Percentiles rank a stretch among this genome's conserved stretches.
These are phyloP conservation scores for Skeletonema marinoi DNA, from an alignment of 108 stramenopile genomes.

Conservation along the genomic window DNA sequence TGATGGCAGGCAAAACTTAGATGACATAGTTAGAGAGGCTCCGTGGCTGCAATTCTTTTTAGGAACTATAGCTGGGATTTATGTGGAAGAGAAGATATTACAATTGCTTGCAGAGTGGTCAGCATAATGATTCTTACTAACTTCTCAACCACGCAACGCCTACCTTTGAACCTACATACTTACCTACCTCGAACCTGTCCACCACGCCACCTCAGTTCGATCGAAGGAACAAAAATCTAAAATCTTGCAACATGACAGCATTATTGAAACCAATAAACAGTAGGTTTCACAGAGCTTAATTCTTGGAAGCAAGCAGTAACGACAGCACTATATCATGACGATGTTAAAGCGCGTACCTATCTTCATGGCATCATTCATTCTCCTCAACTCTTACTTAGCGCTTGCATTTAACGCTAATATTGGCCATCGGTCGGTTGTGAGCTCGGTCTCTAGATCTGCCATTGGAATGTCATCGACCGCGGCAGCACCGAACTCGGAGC, in stretches of 20 bases:
- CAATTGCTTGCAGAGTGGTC: slow-evolving; percentile 20
- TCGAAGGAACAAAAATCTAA: no score
- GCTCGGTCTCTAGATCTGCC: neutral
- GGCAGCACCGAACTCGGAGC: neutral
- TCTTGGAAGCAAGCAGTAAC: no score
- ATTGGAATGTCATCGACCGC: slow-evolving; percentile 5
- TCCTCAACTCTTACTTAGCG: neutral
- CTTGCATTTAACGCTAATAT: neutral
- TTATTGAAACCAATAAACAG: no score
- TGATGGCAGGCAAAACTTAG: slow-evolving; percentile 47
- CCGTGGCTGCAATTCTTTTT: slow-evolving; percentile 39
- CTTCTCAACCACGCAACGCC: no score
- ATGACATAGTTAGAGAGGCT: slow-evolving; percentile 33
- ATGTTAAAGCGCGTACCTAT: neutral
- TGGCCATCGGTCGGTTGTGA: neutral
- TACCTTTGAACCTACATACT: no score
- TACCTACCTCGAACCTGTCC: no score
- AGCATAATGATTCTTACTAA: neutral
- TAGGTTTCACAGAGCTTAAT: no score
- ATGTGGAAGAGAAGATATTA: slow-evolving; percentile 16
- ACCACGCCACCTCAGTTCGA: no score
- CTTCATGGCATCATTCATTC: neutral
- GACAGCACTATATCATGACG: neutral
- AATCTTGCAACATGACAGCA: no score
- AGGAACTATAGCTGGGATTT: slow-evolving; percentile 15